A percentile compares a stretch with the other conserved stretches of the same genome.
Evolutionary conservation across 2,329 filamentous ascomycete genomes (phyloP).

Genomic region (Zymoseptoria ardabiliae): DNA sequence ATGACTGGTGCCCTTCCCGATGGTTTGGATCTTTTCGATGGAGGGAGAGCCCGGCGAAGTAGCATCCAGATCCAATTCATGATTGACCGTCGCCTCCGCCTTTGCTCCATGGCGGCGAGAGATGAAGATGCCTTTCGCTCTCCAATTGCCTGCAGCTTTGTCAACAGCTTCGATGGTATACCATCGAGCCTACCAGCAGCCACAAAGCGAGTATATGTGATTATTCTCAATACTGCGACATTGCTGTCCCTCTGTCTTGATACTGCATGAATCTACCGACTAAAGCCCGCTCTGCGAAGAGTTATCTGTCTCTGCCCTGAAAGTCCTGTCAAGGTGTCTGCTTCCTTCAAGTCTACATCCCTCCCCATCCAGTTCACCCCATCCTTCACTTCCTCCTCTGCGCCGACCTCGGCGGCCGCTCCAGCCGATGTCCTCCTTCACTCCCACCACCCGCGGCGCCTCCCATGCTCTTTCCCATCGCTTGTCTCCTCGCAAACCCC

Average conservation of each 20-base stretch:
- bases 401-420: conserved; percentile 12
- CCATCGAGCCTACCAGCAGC: too few species aligned
- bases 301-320: background rate
- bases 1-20: too few species aligned
- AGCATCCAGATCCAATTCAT: too few species aligned
- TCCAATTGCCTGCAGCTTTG: too few species aligned
- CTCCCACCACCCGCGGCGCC: background rate
- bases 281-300: background rate
- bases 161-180: too few species aligned
- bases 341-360: background rate
- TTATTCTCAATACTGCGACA: background rate
- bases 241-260: background rate
- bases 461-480: background rate
- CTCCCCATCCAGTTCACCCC: background rate
- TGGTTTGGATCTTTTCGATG: too few species aligned
- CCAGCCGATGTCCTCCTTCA: conserved; percentile 1
- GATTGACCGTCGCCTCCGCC: too few species aligned
- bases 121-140: too few species aligned
- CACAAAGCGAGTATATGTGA: background rate
- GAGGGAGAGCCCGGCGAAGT: too few species aligned
- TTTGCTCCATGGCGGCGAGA: too few species aligned
- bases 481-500: too few species aligned
- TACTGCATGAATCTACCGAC: background rate
- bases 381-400: conserved; percentile 17
- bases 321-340: background rate